A percentile compares a stretch with the other conserved stretches of the same genome.
phyloP scores from a whole-genome alignment of 1,139 yeast genomes.

The Hanseniaspora gamundiae region DNA sequence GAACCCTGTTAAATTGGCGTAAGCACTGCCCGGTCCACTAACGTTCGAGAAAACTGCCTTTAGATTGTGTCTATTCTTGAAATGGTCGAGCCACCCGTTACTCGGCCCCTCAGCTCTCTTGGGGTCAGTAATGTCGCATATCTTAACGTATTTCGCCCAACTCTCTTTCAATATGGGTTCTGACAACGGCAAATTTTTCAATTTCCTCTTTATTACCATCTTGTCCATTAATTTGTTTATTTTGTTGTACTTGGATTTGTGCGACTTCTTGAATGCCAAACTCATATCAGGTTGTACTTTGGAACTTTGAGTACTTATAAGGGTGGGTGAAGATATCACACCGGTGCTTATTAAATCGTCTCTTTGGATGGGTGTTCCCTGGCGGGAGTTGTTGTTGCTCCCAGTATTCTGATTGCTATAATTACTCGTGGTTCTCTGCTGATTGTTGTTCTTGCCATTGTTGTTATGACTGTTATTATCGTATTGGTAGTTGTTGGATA shows the following conservation, averaged over 20 bases:
- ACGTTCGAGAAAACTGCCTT: not conserved
- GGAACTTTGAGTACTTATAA: not conserved
- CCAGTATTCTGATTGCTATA: too few relatives aligned
- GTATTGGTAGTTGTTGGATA: not conserved
- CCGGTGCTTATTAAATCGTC: not conserved
- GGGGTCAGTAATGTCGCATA: constrained; percentile 7
- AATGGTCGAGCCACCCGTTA: constrained; percentile 10
- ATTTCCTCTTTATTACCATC: constrained; percentile 5
- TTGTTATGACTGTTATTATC: not conserved
- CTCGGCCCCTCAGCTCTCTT: constrained; percentile 9
- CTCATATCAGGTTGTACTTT: not conserved
- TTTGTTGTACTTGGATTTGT: constrained; percentile 7
- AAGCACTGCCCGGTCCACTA: not conserved
- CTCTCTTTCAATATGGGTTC: constrained; percentile 8
- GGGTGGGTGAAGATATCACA: too few relatives aligned
- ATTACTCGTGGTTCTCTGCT: not conserved
- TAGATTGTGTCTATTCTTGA: constrained; percentile 9
- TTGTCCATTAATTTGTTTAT: constrained; percentile 10
- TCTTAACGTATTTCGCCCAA: constrained; percentile 7
- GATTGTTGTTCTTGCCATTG: not conserved
- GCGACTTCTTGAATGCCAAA: constrained; percentile 2
- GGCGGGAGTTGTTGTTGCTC: not conserved
- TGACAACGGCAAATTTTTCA: constrained; percentile 5
- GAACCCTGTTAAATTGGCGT: too few relatives aligned
- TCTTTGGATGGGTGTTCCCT: not conserved